These are phyloP conservation scores for Zelopaecilomyces penicillatus DNA, from an alignment of 2,329 filamentous ascomycete genomes.

Conservation along the genomic window DNA sequence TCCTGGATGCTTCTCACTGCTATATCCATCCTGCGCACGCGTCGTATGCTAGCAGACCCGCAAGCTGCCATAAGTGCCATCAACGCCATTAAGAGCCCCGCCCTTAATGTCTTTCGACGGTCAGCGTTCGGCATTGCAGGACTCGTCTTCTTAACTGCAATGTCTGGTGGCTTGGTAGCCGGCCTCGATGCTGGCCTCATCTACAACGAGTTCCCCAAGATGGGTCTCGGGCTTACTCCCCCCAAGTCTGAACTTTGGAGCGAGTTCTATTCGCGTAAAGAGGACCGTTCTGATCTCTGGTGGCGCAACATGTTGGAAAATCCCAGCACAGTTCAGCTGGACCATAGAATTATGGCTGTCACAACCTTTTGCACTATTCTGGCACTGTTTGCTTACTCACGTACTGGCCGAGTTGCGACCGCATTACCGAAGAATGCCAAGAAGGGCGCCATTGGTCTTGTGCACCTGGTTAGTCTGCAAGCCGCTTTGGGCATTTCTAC, in stretches of 20 bases:
- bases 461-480: conserved; percentile 76
- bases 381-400: conserved; percentile 71
- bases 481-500: conserved; percentile 83
- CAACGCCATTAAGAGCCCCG: conserved; percentile 54
- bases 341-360: conserved; percentile 86
- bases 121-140: conserved; percentile 61
- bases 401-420: conserved; percentile 49
- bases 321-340: conserved; percentile 87
- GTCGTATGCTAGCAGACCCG: conserved; percentile 61
- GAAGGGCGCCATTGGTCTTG: conserved; percentile 67
- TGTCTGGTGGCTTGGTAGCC: conserved; percentile 90
- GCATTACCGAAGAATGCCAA: conserved; percentile 55
- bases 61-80: conserved; percentile 52
- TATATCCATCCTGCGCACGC: conserved; percentile 71
- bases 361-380: conserved; percentile 80
- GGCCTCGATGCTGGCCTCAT: conserved; percentile 94
- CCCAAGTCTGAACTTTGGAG: conserved; percentile 78
- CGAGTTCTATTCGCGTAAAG: conserved; percentile 71
- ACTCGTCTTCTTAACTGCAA: conserved; percentile 80
- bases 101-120: conserved; percentile 64
- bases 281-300: conserved; percentile 75
- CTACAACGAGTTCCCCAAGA: conserved; percentile 97
- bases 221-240: conserved; percentile 78
- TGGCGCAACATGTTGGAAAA: conserved; percentile 99
- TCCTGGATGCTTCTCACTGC: conserved; percentile 89